These are phyloP conservation scores for Fistulinella cinereoalba DNA, from an alignment of 1,284 basidiomycete genomes.

Conservation along the genomic window DNA sequence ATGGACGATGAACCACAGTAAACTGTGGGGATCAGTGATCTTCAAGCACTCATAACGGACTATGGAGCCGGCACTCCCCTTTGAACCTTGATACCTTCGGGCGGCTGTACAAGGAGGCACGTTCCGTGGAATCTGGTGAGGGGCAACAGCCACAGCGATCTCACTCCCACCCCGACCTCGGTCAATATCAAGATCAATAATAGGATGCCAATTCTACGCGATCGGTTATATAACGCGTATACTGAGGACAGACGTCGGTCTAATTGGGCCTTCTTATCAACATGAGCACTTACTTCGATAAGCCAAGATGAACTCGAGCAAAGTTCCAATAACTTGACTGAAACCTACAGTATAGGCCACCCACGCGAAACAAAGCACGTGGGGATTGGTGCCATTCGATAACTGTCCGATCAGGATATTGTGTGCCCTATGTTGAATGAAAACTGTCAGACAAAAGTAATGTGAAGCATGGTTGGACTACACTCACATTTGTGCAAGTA, in stretches of 20 bases:
- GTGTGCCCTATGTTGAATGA: no score
- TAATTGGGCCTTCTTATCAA: no score
- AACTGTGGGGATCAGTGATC: slow-evolving; percentile 3
- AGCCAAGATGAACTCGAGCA: no score
- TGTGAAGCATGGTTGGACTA: not conserved
- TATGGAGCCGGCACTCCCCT: slow-evolving; percentile 3
- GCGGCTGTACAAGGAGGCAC: slow-evolving; percentile 13
- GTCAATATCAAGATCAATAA: slow-evolving; percentile 11
- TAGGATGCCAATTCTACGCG: slow-evolving; percentile 12
- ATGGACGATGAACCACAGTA: slow-evolving; percentile 16
- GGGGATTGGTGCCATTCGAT: no score
- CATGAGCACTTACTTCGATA: no score
- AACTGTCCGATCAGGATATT: no score
- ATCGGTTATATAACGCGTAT: slow-evolving; percentile 21
- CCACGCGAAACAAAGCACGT: no score
- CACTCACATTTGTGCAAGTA: not conserved
- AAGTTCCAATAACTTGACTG: no score
- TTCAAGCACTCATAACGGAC: not conserved
- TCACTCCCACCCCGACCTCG: slow-evolving; percentile 9
- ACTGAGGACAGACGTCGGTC: no score
- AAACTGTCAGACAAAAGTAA: no score
- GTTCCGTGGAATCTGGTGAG: not conserved
- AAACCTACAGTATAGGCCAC: no score
- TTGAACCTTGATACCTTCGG: slow-evolving; percentile 1
- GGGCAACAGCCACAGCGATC: slow-evolving; percentile 4